Conservation (phyloP, 768 basidiomycete genomes). For the Russula lepida region DNA sequence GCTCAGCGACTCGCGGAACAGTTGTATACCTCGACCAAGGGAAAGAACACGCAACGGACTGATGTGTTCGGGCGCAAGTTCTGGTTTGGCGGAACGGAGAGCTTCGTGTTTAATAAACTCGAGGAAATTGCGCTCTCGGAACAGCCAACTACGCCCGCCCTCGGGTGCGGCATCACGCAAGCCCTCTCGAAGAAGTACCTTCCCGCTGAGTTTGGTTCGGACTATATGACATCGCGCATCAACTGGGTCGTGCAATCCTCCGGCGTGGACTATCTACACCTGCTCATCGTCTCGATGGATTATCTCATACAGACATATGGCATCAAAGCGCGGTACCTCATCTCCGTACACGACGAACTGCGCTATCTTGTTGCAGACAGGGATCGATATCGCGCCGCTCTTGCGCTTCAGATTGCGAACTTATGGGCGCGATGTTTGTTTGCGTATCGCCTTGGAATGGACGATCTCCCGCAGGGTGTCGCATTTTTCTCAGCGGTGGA, state of each 20-base stretch:
- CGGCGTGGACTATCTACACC: slow-evolving; percentile 95
- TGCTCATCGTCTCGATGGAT: slow-evolving; percentile 93
- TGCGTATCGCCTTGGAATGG: slow-evolving; percentile 89
- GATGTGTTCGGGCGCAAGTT: slow-evolving; percentile 77
- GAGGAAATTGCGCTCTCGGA: slow-evolving; percentile 89
- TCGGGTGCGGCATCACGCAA: slow-evolving; percentile 89
- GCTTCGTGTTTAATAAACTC: slow-evolving; percentile 94
- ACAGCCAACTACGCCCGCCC: slow-evolving; percentile 81
- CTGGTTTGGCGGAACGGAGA: slow-evolving; percentile 97
- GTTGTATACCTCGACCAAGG: slow-evolving; percentile 89
- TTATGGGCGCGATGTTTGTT: slow-evolving; percentile 91
- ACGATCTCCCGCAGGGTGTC: slow-evolving; percentile 89
- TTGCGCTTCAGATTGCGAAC: slow-evolving; percentile 92
- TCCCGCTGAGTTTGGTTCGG: slow-evolving; percentile 67
- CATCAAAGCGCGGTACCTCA: slow-evolving; percentile 86
- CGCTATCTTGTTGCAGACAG: slow-evolving; percentile 86
- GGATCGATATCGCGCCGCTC: slow-evolving; percentile 82
- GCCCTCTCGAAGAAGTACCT: slow-evolving; percentile 89
- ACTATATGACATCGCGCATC: slow-evolving; percentile 93
- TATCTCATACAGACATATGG: slow-evolving; percentile 71
- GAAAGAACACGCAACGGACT: slow-evolving; percentile 69
- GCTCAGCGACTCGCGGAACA: slow-evolving; percentile 77
- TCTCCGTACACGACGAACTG: slow-evolving; percentile 96
- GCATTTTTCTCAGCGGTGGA: slow-evolving; percentile 98
- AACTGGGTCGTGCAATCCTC: slow-evolving; percentile 99